Conservation (phyloP, 2,329 filamentous ascomycete genomes). For the Fusarium coicis region DNA sequence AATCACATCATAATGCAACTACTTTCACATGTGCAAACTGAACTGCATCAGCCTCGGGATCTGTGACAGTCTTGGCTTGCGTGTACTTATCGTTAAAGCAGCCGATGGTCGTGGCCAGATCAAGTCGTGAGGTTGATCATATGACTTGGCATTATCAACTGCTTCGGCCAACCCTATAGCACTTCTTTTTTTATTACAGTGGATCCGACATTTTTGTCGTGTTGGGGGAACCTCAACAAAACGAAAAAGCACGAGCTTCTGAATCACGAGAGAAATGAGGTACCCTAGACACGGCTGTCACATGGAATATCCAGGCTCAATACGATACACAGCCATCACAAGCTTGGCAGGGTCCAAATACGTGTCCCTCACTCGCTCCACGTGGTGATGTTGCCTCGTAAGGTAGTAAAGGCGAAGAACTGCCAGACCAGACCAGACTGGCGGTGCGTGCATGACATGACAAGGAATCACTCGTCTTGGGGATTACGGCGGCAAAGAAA, state of each 20-base stretch:
- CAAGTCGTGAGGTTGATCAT: not conserved
- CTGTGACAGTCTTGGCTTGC: not conserved
- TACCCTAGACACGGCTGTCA: conserved; percentile 1
- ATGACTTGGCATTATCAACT: not conserved
- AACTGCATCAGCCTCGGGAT: not conserved
- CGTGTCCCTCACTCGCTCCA: not conserved
- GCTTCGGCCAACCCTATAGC: not conserved
- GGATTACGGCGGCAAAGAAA: not conserved
- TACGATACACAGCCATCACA: not conserved
- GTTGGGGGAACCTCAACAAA: conserved; percentile 18
- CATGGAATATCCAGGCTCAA: not conserved
- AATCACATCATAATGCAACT: not conserved
- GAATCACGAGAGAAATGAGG: not conserved
- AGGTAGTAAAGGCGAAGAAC: not conserved
- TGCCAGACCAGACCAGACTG: not conserved
- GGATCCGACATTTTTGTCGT: not conserved
- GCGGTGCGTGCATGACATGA: not conserved
- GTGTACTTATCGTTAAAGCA: not conserved
- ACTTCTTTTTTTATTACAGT: not conserved
- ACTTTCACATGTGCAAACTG: not conserved
- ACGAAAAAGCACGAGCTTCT: not conserved
- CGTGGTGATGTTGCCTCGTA: conserved; percentile 1
- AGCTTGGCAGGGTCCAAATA: not conserved
- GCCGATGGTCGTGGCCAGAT: not conserved
- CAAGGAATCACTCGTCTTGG: not conserved